Percentiles rank a stretch among this genome's conserved stretches.
Evolutionary conservation across 306 rosid species (phyloP).

Genomic region (Ormosia semicastrata): DNA sequence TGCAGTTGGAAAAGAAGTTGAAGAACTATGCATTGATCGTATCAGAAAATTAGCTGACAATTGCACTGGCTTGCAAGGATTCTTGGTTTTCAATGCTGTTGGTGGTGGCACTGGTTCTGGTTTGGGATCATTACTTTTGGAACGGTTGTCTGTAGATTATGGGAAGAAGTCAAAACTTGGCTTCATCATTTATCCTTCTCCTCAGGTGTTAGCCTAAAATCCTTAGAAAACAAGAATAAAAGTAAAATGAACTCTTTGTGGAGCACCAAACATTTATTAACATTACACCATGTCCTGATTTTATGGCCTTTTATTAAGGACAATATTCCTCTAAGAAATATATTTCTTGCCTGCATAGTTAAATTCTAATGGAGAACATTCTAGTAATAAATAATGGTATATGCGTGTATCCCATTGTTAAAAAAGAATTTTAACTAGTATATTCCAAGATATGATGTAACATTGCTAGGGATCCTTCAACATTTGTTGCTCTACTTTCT

Average conservation of each 20-base stretch:
- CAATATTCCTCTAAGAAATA: not conserved
- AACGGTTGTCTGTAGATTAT: conserved; percentile 66
- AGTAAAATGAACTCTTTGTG: not conserved
- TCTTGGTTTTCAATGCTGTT: conserved; percentile 73
- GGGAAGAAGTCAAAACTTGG: conserved; percentile 79
- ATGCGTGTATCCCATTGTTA: not conserved
- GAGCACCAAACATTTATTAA: not conserved
- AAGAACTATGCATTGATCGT: conserved; percentile 64
- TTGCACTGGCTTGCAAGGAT: conserved; percentile 81
- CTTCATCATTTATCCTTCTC: conserved; percentile 76
- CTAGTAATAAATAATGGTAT: not conserved
- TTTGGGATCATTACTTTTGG: conserved; percentile 69
- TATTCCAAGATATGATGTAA: not conserved
- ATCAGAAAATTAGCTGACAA: conserved; percentile 68
- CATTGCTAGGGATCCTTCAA: not conserved
- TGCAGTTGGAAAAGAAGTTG: conserved; percentile 70
- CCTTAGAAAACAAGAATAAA: not conserved
- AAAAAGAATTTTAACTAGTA: not conserved
- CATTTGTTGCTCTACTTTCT: not conserved
- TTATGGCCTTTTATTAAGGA: not conserved
- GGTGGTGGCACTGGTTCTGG: conserved; percentile 93
- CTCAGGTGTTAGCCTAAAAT: conserved; percentile 50
- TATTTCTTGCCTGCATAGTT: not conserved
- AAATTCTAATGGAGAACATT: not conserved
- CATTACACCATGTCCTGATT: not conserved